phyloP scores from a whole-genome alignment of 1,284 basidiomycete species.

The Clitocybe nebularis region DNA sequence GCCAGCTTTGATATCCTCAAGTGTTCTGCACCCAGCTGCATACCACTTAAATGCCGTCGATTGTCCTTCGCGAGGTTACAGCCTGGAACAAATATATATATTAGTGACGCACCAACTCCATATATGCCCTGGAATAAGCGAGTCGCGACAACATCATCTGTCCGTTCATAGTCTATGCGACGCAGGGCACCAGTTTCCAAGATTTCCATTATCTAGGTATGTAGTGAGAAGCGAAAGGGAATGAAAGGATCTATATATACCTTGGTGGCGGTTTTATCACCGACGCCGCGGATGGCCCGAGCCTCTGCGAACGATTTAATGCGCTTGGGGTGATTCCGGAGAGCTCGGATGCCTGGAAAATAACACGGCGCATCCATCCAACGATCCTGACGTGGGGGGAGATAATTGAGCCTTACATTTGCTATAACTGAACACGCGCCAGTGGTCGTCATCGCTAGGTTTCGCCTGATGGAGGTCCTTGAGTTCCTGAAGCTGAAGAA shows the following conservation, averaged over 20 bases:
- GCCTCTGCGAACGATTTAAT: constrained; percentile 68
- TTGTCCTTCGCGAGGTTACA: constrained; percentile 38
- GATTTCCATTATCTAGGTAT: constrained; percentile 72
- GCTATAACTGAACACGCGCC: constrained; percentile 56
- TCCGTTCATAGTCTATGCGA: constrained; percentile 59
- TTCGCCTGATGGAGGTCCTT: constrained; percentile 57
- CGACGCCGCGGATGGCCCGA: constrained; percentile 59
- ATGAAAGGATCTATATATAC: constrained; percentile 32
- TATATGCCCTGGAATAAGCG: constrained; percentile 76
- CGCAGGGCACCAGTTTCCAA: constrained; percentile 62
- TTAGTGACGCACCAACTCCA: constrained; percentile 63
- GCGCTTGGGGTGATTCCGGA: constrained; percentile 52
- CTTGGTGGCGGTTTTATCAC: constrained; percentile 72
- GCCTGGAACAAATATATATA: neutral
- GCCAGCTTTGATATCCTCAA: constrained; percentile 66
- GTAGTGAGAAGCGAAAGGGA: constrained; percentile 2
- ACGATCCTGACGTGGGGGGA: neutral
- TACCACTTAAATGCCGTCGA: constrained; percentile 71
- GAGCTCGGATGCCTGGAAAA: constrained; percentile 47
- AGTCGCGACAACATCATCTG: constrained; percentile 51
- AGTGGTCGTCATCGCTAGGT: constrained; percentile 51
- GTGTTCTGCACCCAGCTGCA: constrained; percentile 67
- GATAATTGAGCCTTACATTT: constrained; percentile 43
- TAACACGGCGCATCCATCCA: neutral
- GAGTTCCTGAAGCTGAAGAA: constrained; percentile 56